phyloP scores from a whole-genome alignment of 2,329 filamentous ascomycete genomes.

The Teratosphaeria gauchensis region DNA sequence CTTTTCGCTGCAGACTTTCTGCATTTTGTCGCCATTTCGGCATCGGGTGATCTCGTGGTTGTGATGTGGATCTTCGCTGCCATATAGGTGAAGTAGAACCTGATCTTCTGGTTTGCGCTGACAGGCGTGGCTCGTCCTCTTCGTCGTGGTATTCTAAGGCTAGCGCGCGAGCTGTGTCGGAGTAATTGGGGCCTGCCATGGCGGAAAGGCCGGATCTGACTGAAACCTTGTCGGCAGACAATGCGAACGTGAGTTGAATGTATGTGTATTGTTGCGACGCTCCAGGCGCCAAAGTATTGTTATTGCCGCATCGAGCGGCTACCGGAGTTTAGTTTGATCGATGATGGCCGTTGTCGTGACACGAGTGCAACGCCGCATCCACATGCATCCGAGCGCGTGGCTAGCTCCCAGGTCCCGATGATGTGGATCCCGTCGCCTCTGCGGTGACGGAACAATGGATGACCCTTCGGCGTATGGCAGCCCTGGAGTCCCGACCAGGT shows the following conservation, averaged over 20 bases:
- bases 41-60: background rate
- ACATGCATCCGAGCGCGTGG: background rate
- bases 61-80: slow-evolving; percentile 7
- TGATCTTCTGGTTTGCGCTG: slow-evolving; percentile 23
- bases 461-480: too few species aligned
- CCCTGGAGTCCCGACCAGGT: too few species aligned
- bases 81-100: slow-evolving; percentile 3
- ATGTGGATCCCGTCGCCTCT: too few species aligned
- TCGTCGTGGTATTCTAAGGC: slow-evolving; percentile 40
- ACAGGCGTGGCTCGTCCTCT: slow-evolving; percentile 1
- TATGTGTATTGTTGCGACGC: background rate
- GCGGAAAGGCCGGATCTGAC: background rate
- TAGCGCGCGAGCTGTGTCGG: slow-evolving; percentile 43
- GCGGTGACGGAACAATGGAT: too few species aligned
- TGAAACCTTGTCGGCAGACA: background rate
- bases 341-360: background rate
- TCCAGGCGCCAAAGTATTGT: background rate
- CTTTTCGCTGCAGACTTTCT: slow-evolving; percentile 36
- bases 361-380: background rate
- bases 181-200: slow-evolving; percentile 14
- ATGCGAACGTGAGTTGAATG: background rate
- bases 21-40: slow-evolving; percentile 30
- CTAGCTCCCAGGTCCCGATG: too few species aligned
- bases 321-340: background rate
- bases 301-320: background rate